Base-by-base conservation (phyloP, 306 rosid genomes). In the Quillaja saponaria region DNA sequence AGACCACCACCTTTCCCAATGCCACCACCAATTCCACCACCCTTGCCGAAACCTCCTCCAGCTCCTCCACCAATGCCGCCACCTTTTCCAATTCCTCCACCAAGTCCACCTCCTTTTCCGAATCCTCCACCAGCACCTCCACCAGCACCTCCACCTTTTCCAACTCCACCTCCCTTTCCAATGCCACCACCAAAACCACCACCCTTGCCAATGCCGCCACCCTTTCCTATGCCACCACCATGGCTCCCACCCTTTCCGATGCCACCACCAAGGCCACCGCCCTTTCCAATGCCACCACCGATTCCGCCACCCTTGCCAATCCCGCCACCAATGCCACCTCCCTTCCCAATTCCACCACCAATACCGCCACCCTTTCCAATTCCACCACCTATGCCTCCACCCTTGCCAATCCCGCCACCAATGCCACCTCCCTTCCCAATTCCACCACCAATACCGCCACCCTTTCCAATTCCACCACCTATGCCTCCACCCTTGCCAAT, bases 81-180 rank as follows among this genome's bases (percentile, higher is more conserved):
- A 0, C 55, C 55, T 2, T 5, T 4, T 9, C 42, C 62, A 56
- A 33, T 7, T 2, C 10, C 0, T n/a, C n/a, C n/a, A n/a, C n/a
- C n/a, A n/a, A n/a, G n/a, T n/a, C n/a, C 88, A 0, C 38, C 71
- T 11, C 87, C 67, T 0, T 11, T 10, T 0, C 66, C 66, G 13
- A 16, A 0, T 1, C 28, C 84, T 0, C 66, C 61, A 6, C 82
- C 85, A 1, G 45, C 40, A 1, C 79, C 83, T 4, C 71, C 79
- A 3, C 82, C 87, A 1, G 55, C 63, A 0, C 87, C 81, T 0
- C 10, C 5, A 1, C 80, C 84, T 0, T 47, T 72, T 0, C 83
- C 88, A 34, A 15, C 5, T 1, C 84, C 87, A 0, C 80, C 71
- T 0, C 83, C 87, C 1, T 62, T 64, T 0, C 70, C 77, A 0